These are phyloP conservation scores for Malania oleifera DNA, from an alignment of 164 flowering plant genomes.

Conservation along the genomic window DNA sequence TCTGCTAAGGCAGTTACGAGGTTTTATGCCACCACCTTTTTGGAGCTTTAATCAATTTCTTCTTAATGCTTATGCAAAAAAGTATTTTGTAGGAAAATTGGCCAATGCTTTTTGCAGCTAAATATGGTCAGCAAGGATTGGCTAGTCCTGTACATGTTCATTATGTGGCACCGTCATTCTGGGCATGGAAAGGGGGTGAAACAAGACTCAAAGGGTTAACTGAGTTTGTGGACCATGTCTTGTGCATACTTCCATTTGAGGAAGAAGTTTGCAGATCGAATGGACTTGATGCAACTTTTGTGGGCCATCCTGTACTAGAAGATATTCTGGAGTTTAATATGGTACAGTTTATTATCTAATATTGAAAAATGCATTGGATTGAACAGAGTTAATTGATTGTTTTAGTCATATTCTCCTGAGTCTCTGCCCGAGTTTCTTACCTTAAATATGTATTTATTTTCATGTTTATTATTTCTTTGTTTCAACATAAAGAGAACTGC, in stretches of 20 bases:
- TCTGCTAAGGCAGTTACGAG: constrained; percentile 57
- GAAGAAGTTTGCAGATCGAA: constrained; percentile 62
- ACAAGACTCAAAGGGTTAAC: constrained; percentile 66
- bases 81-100: constrained; percentile 26
- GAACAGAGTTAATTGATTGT: too few species aligned
- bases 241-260: constrained; percentile 94
- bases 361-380: too few species aligned
- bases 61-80: constrained; percentile 15
- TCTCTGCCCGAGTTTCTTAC: background rate
- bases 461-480: background rate
- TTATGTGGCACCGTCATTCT: constrained; percentile 96
- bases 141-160: constrained; percentile 61
- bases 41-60: constrained; percentile 1
- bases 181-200: constrained; percentile 99
- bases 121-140: constrained; percentile 32
- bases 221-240: constrained; percentile 76
- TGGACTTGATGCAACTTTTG: constrained; percentile 83
- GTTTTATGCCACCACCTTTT: constrained; percentile 28
- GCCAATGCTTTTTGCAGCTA: constrained; percentile 65
- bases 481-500: background rate
- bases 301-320: constrained; percentile 88
- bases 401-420: background rate
- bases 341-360: constrained; percentile 26
- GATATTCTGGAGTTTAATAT: constrained; percentile 50
- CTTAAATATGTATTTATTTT: background rate